Conservation (phyloP, 2,329 filamentous ascomycete species). For the Sordariomycetes sp. region DNA sequence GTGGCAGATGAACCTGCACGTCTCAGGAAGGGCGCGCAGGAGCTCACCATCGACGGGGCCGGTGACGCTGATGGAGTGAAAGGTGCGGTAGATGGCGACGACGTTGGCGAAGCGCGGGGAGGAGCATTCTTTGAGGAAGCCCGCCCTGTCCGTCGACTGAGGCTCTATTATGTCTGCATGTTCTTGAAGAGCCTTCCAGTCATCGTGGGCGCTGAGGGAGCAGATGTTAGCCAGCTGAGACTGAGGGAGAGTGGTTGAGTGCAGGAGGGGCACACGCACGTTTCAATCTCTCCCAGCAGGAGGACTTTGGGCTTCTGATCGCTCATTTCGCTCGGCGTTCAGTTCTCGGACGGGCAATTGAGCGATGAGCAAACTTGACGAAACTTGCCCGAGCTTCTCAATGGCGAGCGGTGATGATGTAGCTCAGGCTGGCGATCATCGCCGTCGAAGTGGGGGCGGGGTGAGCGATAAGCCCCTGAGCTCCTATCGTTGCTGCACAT, state of each 20-base stretch:
- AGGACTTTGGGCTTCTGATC: conserved; percentile 22
- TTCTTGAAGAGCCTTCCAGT: conserved; percentile 52
- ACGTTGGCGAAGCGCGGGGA: conserved; percentile 59
- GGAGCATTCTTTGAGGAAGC: conserved; percentile 61
- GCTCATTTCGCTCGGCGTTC: not conserved
- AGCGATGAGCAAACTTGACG: too few species aligned
- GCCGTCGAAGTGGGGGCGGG: not conserved
- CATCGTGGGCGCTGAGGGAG: conserved; percentile 53
- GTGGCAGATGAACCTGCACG: conserved; percentile 49
- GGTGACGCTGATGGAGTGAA: conserved; percentile 53
- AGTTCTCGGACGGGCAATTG: too few species aligned
- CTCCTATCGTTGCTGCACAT: not conserved
- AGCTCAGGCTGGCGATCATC: not conserved
- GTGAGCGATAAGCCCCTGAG: not conserved
- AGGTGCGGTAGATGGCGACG: conserved; percentile 61
- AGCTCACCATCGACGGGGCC: conserved; percentile 64
- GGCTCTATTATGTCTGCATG: conserved; percentile 59
- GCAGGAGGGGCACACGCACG: conserved; percentile 16
- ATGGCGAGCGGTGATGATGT: not conserved
- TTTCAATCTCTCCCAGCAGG: conserved; percentile 26
- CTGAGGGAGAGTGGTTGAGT: not conserved
- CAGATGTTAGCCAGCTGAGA: not conserved
- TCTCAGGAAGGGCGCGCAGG: conserved; percentile 45
- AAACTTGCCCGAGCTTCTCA: too few species aligned
- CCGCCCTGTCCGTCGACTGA: conserved; percentile 48